phyloP scores from a whole-genome alignment of 2,329 filamentous ascomycete genomes.

The Rhexocercosporidium sp. region DNA sequence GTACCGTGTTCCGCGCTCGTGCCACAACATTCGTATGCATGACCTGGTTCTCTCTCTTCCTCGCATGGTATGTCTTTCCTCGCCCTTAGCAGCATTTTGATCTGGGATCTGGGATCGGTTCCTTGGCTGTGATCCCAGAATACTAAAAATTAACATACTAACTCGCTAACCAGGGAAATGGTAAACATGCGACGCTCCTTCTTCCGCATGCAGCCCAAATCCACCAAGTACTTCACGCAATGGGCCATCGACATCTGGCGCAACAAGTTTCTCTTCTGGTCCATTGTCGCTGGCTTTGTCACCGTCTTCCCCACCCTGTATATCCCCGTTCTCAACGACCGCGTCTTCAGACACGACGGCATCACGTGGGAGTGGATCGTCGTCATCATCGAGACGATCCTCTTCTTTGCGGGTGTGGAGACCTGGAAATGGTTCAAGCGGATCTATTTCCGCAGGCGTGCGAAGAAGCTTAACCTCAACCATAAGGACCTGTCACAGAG shows the following conservation, averaged over 20 bases:
- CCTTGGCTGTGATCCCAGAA: no score
- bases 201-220: constrained; percentile 73
- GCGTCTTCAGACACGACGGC: constrained; percentile 68
- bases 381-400: constrained; percentile 61
- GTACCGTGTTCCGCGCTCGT: constrained; percentile 71
- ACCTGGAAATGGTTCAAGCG: constrained; percentile 69
- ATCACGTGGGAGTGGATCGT: constrained; percentile 75
- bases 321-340: constrained; percentile 69
- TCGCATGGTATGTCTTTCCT: no score
- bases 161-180: constrained; percentile 83
- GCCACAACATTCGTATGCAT: constrained; percentile 76
- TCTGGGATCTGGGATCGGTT: no score
- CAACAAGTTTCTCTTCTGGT: constrained; percentile 75
- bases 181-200: constrained; percentile 74
- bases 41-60: constrained; percentile 77
- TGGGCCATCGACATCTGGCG: constrained; percentile 73
- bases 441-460: constrained; percentile 5
- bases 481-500: constrained; percentile 7
- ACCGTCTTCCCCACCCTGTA: constrained; percentile 67
- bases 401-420: constrained; percentile 71
- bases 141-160: no score
- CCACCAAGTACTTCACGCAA: constrained; percentile 64
- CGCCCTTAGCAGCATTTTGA: no score
- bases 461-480: neutral
- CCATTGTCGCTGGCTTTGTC: constrained; percentile 61